Base-by-base conservation (phyloP, 202 grass and related monocot species). In the Carex arenaria region DNA sequence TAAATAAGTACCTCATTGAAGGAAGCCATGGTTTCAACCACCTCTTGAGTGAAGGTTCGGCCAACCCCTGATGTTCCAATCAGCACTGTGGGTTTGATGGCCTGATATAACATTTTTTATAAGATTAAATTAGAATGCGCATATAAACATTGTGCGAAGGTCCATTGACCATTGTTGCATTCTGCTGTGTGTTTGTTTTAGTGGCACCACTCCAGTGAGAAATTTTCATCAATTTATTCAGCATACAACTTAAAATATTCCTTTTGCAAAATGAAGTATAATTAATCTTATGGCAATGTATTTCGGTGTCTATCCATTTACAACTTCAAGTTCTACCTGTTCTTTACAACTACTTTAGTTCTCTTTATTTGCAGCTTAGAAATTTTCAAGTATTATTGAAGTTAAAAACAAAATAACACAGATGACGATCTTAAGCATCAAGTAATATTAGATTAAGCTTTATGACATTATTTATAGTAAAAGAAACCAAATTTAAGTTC, bases 21-120 rank as follows among this genome's bases (percentile, higher is more conserved):
- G 57, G 93, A 94, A 88, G 96, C 83, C 96, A 99, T 99, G 70
- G 96, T 80, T 89, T 96, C 83, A 77, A 99, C 61, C 32, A 99
- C 85, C 65, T 99, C 93, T 80, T 94, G 79, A 28, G 96, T 96
- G 72, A 99, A 99, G 78, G 93, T 77, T 82, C 61, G 92, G 36
- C 96, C 96, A 63, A 87, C 93, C 65, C 96, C 96, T 54, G 96
- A 99, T 67, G 96, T 95, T 45, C 96, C 96, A 42, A 99, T 96
- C 82, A 99, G 69, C 70, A 92, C 91, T 34, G 96, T 99, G 83
- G 96, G 96, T 85, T 95, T 99, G 83, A 99, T 92, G 56, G 83
- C 78, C 96, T 99, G 72, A 38, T 54, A 63, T 75, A 84, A 18
- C 61, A 84, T 56, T 64, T 22, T n/a, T 78, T 19, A 60, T 8